A percentile compares a stretch with the other conserved stretches of the same genome.
Conservation (phyloP, 2,329 filamentous ascomycete genomes). For the Pseudogymnoascus sp. region DNA sequence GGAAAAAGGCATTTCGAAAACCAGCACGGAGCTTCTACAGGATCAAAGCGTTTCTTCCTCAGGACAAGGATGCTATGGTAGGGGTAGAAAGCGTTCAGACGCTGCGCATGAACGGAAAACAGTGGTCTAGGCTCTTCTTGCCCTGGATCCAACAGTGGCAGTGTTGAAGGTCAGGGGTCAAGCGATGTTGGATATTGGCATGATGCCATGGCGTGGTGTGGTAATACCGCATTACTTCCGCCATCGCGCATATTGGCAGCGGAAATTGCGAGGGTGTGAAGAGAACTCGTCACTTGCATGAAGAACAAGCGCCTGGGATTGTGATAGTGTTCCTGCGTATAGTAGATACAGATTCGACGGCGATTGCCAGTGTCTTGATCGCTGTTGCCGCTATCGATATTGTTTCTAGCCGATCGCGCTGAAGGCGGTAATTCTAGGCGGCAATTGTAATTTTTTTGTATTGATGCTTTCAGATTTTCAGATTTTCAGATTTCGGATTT, state of each 20-base stretch:
- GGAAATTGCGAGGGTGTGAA: background rate
- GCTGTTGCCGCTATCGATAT: background rate
- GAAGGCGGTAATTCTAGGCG: background rate
- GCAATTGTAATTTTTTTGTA: background rate
- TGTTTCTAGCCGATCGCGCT: background rate
- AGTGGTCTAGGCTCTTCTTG: background rate
- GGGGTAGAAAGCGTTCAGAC: background rate
- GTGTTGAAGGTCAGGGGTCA: background rate
- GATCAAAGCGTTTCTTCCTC: background rate
- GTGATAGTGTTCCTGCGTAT: constrained; percentile 1
- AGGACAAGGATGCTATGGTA: background rate
- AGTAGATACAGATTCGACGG: background rate
- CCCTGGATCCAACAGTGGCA: background rate
- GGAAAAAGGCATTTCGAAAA: background rate
- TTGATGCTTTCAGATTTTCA: background rate
- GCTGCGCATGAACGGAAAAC: background rate
- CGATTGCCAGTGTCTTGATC: background rate
- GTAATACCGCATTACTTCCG: constrained; percentile 3
- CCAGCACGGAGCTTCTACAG: background rate
- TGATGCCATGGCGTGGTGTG: constrained; percentile 1
- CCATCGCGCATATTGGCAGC: background rate
- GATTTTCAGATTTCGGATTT: background rate
- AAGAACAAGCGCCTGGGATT: constrained; percentile 1
- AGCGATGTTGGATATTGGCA: background rate
- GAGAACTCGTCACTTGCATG: background rate